Evolutionary conservation across 345 rosid genomes (phyloP).

Genomic region (Hevea brasiliensis): DNA sequence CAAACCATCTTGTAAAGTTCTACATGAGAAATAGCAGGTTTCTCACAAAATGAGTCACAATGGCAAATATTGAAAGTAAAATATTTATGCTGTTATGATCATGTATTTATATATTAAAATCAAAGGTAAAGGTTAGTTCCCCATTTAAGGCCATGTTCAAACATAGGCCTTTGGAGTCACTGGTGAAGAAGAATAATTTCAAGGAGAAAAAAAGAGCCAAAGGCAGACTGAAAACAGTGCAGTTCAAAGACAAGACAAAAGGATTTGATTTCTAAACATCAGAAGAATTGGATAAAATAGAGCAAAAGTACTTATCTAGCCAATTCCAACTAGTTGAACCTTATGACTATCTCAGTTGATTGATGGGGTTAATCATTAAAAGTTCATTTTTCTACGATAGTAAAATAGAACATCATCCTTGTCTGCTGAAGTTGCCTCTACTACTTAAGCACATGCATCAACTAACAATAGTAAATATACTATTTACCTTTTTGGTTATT

Average conservation of each 20-base stretch:
- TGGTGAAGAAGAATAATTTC: neutral
- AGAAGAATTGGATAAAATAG: neutral
- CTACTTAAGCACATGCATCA: neutral
- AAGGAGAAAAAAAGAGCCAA: neutral
- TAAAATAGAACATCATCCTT: neutral
- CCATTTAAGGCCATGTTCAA: neutral
- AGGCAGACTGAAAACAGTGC: neutral
- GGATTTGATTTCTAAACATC: neutral
- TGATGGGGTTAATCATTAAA: neutral
- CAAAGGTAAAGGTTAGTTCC: neutral
- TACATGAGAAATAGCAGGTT: conserved; percentile 26
- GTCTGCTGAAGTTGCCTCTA: neutral
- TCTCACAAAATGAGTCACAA: neutral
- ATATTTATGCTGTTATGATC: no score
- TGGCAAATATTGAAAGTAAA: neutral
- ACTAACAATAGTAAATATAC: conserved; percentile 6
- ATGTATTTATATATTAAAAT: neutral
- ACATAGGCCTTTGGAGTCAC: neutral
- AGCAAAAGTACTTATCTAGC: neutral
- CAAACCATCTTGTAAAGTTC: conserved; percentile 99
- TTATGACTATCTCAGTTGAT: neutral
- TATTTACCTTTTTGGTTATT: conserved; percentile 82
- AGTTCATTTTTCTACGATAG: neutral
- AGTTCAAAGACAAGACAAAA: neutral
- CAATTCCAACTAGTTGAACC: neutral